These are phyloP conservation scores for Mollisiaceae sp. DNA, from an alignment of 2,329 filamentous ascomycete species.

Conservation along the genomic window DNA sequence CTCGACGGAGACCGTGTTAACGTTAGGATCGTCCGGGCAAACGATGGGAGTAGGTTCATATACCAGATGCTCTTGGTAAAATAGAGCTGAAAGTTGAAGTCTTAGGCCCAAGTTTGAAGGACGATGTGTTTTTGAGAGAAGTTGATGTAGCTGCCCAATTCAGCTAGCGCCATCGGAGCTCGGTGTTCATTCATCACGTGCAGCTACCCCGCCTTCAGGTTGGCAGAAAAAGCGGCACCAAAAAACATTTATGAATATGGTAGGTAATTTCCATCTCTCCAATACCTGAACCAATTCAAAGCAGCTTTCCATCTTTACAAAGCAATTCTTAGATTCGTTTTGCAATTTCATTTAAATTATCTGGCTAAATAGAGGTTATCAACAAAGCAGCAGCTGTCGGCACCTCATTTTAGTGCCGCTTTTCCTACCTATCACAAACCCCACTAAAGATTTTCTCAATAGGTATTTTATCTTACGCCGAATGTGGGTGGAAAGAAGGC, in stretches of 20 bases:
- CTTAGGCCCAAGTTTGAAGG: background rate
- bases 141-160: background rate
- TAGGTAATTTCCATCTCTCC: too few relatives aligned
- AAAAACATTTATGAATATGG: too few relatives aligned
- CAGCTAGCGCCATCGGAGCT: constrained; percentile 1
- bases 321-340: too few relatives aligned
- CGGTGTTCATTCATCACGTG: background rate
- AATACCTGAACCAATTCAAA: too few relatives aligned
- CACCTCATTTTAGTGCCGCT: background rate
- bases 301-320: too few relatives aligned
- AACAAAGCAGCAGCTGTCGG: too few relatives aligned
- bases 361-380: too few relatives aligned
- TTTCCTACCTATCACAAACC: background rate
- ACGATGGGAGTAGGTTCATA: background rate
- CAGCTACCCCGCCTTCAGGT: too few relatives aligned
- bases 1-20: background rate
- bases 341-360: too few relatives aligned
- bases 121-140: background rate
- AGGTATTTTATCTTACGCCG: background rate
- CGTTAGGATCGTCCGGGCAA: background rate
- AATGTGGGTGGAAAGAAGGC: too few relatives aligned
- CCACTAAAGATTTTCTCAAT: background rate
- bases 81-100: background rate
- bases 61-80: background rate
- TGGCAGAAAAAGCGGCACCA: too few relatives aligned